These are phyloP conservation scores for Colletotrichum karsti DNA, from an alignment of 2,329 filamentous ascomycete genomes.

Conservation along the genomic window DNA sequence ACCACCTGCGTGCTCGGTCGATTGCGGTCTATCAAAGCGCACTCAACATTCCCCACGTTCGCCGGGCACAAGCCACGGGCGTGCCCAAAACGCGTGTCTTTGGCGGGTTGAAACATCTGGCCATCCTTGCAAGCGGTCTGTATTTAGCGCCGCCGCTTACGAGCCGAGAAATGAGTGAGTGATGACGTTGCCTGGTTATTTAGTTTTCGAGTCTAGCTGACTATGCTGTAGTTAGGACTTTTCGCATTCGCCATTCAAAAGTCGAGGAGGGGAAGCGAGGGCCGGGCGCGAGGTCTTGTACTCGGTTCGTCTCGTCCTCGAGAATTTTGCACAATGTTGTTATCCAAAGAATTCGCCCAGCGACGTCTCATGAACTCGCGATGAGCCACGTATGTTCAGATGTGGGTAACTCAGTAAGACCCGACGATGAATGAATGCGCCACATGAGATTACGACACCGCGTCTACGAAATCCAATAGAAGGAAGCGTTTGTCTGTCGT, in stretches of 20 bases:
- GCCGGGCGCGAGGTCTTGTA: too few species aligned
- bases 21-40: conserved; percentile 15
- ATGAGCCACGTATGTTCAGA: not conserved
- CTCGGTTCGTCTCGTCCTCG: too few species aligned
- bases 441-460: not conserved
- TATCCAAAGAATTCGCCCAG: too few species aligned
- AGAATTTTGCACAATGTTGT: too few species aligned
- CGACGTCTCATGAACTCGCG: not conserved
- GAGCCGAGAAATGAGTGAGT: not conserved
- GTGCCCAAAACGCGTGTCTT: not conserved
- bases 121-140: not conserved
- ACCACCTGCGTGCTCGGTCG: not conserved
- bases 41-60: not conserved
- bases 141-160: not conserved
- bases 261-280: too few species aligned
- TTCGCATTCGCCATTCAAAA: too few species aligned
- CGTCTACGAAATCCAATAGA: not conserved
- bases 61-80: not conserved
- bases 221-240: too few species aligned
- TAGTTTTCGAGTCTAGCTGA: not conserved
- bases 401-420: not conserved
- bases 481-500: not conserved
- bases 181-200: not conserved
- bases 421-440: not conserved
- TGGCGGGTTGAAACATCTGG: conserved; percentile 5